Evolutionary conservation across 2,329 filamentous ascomycete species (phyloP), one percentile per base, ranked within the genome.

Genomic region (Beauveria australis): DNA sequence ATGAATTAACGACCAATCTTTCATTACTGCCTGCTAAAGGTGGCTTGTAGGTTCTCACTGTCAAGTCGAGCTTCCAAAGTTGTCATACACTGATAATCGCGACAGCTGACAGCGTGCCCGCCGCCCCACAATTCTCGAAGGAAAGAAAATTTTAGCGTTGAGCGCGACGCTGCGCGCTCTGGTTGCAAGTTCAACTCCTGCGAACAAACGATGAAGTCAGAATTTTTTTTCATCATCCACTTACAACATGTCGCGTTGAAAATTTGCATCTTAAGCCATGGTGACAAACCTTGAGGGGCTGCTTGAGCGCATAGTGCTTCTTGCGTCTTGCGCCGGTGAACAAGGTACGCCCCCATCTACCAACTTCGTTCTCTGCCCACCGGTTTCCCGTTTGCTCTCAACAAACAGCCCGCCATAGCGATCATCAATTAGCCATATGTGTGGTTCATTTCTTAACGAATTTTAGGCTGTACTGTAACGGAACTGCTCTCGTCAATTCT

Each of bases 291-390:
- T 75, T 28, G 74, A 76, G 67, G 71, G 71, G 63, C 66, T 75
- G 63, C 73, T 76, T 62, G 71, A 69, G 52, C 67, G 68, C 60
- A 66, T 75, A 51, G 64, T 76, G 62, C 68, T 73, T 53, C 64
- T 74, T 40, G 71, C 75, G 47, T 70, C 74, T 51, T 76, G 73
- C 62, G 69, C 71, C 26, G 74, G 74, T 54, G 73, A 75, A 66
- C 64, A 72, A 66, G 73, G 74, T 72, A 62, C 67, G 73, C 40
- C 26, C 2, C 26, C 48, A 33, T 44, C 40, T 16, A 14, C 48
- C 33, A 33, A 14, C 12, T 33, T 33, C 14, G 4, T 14, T 37
- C 12, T 37, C 26, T 18, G 18, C 26, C 14, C 10, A 26, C 9
- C 6, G 16, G 41, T 4, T 59, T 30, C 22, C 9, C 9, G 12